Evolutionary conservation across 208 protist species (phyloP), one percentile per base, ranked within the genome.

Genomic region (Trypanosoma scelopori): DNA sequence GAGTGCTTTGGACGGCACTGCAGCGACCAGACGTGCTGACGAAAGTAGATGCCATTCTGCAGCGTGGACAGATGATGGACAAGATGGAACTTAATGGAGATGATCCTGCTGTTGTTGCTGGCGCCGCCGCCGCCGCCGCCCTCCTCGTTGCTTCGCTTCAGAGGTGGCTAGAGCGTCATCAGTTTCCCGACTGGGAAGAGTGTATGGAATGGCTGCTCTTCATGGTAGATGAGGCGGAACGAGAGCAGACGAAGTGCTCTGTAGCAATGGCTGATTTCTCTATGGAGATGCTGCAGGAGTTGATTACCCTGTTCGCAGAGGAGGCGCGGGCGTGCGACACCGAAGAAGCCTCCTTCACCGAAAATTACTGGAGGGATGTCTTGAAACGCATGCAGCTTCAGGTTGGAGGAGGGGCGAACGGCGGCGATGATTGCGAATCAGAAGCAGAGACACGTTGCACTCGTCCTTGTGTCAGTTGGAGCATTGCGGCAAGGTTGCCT

Each of bases 121-220:
- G n/a, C n/a, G n/a, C n/a, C n/a, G n/a, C n/a, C n/a, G n/a, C n/a
- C n/a, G n/a, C n/a, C n/a, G n/a, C n/a, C n/a, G n/a, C n/a, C n/a
- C n/a, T 3, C 16, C 6, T 56, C 25, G 30, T 2, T 42, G 58
- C 15, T 22, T 41, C 25, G 25, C 32, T 55, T 39, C 28, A 43
- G 3, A 35, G 56, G 20, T 69, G 68, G 68, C 2, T 25, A 25
- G 25, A 48, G 37, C 4, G n/a, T 13, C 50, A 52, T 11, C 20
- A 55, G n/a, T 78, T 74, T 41, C 7, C 58, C 0, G 39, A 57
- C 18, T 89, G 83, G 83, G 70, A 74, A 9, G 83, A 85, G 20
- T 78, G 65, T 4, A 16, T 89, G 12, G 83, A 89, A 64, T 69
- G 69, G 32, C 64, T 85, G 6, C 78, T 89, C 23, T 68, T 51